phyloP scores from a whole-genome alignment of 345 rosid genomes.

The Raphanus raphanistrum region DNA sequence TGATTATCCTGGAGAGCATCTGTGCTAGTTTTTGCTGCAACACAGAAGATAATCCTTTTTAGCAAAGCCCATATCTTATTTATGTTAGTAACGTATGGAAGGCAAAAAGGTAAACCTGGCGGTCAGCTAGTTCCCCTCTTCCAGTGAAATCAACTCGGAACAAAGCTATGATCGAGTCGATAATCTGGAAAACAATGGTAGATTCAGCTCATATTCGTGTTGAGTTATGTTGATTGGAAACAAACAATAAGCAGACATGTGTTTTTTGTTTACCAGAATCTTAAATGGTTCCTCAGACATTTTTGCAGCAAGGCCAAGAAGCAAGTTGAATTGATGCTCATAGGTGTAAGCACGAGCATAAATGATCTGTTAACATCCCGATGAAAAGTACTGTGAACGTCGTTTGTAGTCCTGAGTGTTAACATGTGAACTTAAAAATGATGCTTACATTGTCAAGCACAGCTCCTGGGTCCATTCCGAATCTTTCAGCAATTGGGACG shows the following conservation, averaged over 20 bases:
- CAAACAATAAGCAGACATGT: not conserved
- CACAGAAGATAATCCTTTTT: slow-evolving; percentile 5
- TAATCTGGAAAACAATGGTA: slow-evolving; percentile 49
- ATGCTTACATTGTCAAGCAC: slow-evolving; percentile 84
- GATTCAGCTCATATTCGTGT: not conserved
- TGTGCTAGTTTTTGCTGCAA: slow-evolving; percentile 91
- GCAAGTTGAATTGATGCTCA: slow-evolving; percentile 86
- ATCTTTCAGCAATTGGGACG: slow-evolving; percentile 92
- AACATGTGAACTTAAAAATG: not conserved
- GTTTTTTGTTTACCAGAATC: slow-evolving; percentile 56
- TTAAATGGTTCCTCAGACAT: slow-evolving; percentile 94
- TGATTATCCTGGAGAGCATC: slow-evolving; percentile 22
- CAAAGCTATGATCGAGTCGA: slow-evolving; percentile 83
- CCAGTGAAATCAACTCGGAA: slow-evolving; percentile 87
- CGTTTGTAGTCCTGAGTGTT: not conserved
- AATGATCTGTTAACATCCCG: slow-evolving; percentile 57
- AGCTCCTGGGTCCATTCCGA: slow-evolving; percentile 96
- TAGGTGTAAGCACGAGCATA: slow-evolving; percentile 92
- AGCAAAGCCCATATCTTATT: not conserved
- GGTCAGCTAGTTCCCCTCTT: slow-evolving; percentile 90
- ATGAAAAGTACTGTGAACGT: not conserved
- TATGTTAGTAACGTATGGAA: slow-evolving; percentile 25
- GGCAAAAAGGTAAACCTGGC: slow-evolving; percentile 54
- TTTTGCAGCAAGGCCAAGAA: slow-evolving; percentile 90
- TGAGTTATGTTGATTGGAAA: not conserved